These are phyloP conservation scores for Dimocarpus longan DNA, from an alignment of 345 rosid genomes.

Conservation along the genomic window DNA sequence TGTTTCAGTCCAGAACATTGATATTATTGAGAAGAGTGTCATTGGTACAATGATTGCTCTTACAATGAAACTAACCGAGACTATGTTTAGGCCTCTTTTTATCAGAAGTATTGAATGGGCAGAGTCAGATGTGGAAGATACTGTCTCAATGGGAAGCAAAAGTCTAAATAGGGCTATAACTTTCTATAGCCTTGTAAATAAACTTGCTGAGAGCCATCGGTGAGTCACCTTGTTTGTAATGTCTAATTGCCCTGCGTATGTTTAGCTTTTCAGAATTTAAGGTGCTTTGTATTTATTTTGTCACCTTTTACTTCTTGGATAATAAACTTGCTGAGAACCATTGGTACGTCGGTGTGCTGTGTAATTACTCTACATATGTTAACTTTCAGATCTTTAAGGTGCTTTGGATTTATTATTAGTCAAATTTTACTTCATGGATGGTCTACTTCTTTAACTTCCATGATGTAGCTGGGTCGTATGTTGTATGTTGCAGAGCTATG, in stretches of 20 bases:
- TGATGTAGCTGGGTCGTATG: background rate
- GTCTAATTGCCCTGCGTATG: background rate
- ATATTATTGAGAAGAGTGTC: slow-evolving; percentile 74
- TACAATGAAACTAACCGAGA: slow-evolving; percentile 93
- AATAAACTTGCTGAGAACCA: too few species aligned
- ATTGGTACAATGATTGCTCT: slow-evolving; percentile 57
- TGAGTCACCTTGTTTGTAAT: slow-evolving; percentile 32
- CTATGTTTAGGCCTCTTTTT: slow-evolving; percentile 91
- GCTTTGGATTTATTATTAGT: too few species aligned
- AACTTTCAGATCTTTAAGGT: too few species aligned
- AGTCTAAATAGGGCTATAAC: slow-evolving; percentile 69
- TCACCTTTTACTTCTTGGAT: background rate
- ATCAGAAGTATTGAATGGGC: slow-evolving; percentile 82
- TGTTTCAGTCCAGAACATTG: slow-evolving; percentile 54
- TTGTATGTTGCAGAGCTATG: background rate
- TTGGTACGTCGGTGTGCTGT: too few species aligned
- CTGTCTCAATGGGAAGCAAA: slow-evolving; percentile 36
- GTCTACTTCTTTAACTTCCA: background rate
- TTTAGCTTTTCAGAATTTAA: slow-evolving; percentile 1
- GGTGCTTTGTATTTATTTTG: background rate
- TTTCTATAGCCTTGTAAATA: slow-evolving; percentile 72
- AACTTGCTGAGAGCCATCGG: slow-evolving; percentile 86
- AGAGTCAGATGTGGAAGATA: slow-evolving; percentile 61
- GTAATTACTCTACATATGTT: too few species aligned
- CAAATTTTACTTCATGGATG: too few species aligned